Evolutionary conservation across 2,329 filamentous ascomycete genomes (phyloP).

Genomic region (Alternaria triticimaculans): DNA sequence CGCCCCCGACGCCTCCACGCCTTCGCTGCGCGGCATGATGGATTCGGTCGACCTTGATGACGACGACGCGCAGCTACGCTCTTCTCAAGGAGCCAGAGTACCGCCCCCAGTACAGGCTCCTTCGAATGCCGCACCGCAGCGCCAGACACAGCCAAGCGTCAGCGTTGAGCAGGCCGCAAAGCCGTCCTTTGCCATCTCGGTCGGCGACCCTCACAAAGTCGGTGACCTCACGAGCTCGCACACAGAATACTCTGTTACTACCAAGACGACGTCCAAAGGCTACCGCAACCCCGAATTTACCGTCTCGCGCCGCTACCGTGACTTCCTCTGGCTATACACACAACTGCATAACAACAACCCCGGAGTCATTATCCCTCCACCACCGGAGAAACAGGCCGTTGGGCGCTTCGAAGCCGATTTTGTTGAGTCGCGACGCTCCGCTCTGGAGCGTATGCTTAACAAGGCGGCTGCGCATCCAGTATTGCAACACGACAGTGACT

Average conservation of each 20-base stretch:
- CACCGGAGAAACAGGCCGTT: constrained; percentile 96
- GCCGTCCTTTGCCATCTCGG: constrained; percentile 86
- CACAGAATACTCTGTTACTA: constrained; percentile 95
- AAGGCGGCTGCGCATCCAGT: constrained; percentile 90
- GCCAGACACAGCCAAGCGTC: constrained; percentile 75
- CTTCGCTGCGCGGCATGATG: constrained; percentile 60
- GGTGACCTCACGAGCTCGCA: constrained; percentile 96
- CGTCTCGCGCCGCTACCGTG: constrained; percentile 90
- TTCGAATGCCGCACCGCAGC: constrained; percentile 54
- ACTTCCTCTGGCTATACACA: constrained; percentile 98
- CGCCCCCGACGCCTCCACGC: constrained; percentile 60
- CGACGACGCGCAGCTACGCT: constrained; percentile 52
- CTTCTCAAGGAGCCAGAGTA: constrained; percentile 64
- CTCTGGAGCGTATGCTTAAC: constrained; percentile 96
- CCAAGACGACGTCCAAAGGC: constrained; percentile 94
- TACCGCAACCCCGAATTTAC: constrained; percentile 92
- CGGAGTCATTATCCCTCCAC: constrained; percentile 91
- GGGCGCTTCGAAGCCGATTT: constrained; percentile 97
- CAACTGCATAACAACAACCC: constrained; percentile 94
- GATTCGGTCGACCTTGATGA: constrained; percentile 77
- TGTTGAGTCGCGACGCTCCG: constrained; percentile 88
- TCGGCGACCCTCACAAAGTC: constrained; percentile 97
- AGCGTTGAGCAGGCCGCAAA: constrained; percentile 93
- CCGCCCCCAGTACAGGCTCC: constrained; percentile 68
- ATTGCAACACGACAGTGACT: constrained; percentile 87